Evolutionary conservation across 1,284 basidiomycete species (phyloP).

Genomic region (Ceratobasidium theobromae): DNA sequence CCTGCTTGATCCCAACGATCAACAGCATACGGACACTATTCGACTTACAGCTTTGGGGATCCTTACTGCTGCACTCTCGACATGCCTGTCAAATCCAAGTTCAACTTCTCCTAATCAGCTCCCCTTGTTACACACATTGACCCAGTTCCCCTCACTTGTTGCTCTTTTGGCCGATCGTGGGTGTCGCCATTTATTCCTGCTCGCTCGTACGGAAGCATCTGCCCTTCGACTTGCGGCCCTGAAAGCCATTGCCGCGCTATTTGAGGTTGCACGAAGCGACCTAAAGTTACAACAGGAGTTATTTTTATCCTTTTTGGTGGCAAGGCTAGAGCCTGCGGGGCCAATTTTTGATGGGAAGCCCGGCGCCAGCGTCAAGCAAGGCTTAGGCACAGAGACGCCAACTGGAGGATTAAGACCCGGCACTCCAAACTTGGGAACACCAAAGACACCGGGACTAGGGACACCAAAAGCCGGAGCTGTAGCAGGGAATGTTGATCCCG

Average conservation of each 20-base stretch:
- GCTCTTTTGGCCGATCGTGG: constrained; percentile 81
- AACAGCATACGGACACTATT: constrained; percentile 95
- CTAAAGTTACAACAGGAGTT: constrained; percentile 97
- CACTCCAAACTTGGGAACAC: constrained; percentile 7
- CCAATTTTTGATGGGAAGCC: constrained; percentile 7
- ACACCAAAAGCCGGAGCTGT: constrained; percentile 54
- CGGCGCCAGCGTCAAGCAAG: neutral
- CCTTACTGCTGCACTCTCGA: constrained; percentile 75
- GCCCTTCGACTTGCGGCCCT: constrained; percentile 78
- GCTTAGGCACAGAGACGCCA: constrained; percentile 4
- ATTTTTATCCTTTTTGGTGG: constrained; percentile 91
- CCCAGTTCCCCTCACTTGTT: constrained; percentile 71
- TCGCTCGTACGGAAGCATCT: constrained; percentile 86
- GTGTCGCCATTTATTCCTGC: constrained; percentile 94
- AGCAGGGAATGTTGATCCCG: constrained; percentile 60
- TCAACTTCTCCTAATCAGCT: constrained; percentile 49
- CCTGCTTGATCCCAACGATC: constrained; percentile 91
- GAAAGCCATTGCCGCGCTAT: constrained; percentile 83
- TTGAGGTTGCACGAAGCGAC: constrained; percentile 83
- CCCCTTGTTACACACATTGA: constrained; percentile 53
- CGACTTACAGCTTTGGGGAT: constrained; percentile 86
- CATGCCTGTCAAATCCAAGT: constrained; percentile 49
- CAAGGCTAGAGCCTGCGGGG: constrained; percentile 50
- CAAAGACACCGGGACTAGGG: constrained; percentile 15
- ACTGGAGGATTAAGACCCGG: neutral